Conservation (phyloP, 306 rosid species). For the Acmispon strigosus region DNA sequence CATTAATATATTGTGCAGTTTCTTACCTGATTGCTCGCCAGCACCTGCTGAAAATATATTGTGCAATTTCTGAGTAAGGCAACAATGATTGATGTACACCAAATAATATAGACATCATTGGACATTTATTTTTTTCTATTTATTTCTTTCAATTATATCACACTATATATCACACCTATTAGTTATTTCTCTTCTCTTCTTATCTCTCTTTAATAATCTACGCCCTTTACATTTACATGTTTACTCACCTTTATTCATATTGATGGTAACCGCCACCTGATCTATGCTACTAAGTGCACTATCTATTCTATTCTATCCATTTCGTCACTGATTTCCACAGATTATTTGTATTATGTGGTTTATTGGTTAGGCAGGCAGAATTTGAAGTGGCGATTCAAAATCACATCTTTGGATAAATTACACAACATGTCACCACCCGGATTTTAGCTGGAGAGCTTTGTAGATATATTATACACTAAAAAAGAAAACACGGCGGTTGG, state of each 20-base stretch:
- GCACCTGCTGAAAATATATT: no score
- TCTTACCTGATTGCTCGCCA: not conserved
- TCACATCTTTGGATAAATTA: not conserved
- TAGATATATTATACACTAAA: not conserved
- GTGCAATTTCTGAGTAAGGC: no score
- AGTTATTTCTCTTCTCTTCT: no score
- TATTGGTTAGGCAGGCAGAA: not conserved
- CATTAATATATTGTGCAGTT: not conserved
- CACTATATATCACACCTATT: no score
- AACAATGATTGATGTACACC: no score
- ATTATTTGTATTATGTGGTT: conserved; percentile 4
- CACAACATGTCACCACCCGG: not conserved
- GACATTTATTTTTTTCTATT: no score
- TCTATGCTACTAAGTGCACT: not conserved
- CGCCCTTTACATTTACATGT: no score
- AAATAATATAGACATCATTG: no score
- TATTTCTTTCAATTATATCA: no score
- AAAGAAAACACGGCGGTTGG: no score
- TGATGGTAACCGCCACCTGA: not conserved
- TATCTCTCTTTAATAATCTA: no score
- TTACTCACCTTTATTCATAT: no score
- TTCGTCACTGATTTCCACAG: not conserved
- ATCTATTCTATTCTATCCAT: not conserved
- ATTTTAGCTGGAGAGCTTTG: not conserved
- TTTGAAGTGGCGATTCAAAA: not conserved